Evolutionary conservation across 176 grass and related monocot species (phyloP), one percentile per base, ranked within the genome.

Genomic region (Miscanthus lutarioriparius): DNA sequence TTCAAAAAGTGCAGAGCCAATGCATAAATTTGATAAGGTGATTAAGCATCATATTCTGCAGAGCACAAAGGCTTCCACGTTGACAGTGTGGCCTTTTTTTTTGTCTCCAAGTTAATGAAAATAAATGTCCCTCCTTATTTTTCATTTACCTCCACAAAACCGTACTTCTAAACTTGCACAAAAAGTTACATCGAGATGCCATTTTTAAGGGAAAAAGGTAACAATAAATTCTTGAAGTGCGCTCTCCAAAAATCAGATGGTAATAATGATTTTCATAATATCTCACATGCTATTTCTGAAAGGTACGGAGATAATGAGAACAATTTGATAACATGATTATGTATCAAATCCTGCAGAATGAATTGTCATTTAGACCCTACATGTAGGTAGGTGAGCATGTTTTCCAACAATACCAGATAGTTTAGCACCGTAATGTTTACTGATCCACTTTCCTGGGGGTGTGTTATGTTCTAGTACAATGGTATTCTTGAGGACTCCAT

Each of bases 371-470:
- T 15, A 25, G 12, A 85, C 22, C 49, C 28, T 26, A 75, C 80
- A 22, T 54, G 53, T 58, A 58, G 19, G 7, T 68, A 53, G n/a
- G 32, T 4, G 23, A 70, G 1, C 28, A 76, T 59, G 10, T 66
- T 40, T 30, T 26, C 15, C 28, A 49, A 64, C 33, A 70, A 81
- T 40, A 56, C 72, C 64, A 74, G 17, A 86, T 59, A 49, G 45
- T 39, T 25, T 64, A 89, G 39, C 75, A 67, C 79, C 43, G 32
- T 67, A 79, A 73, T 83, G 4, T 76, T 83, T 25, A 81, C 2
- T 32, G 44, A 78, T n/a, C 39, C 64, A 83, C 64, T 73, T 72
- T 44, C 59, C 41, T 72, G 54, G 12, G 67, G 48, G 49, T 73
- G 17, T 43, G 32, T 67, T 65, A 32, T 88, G 80, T 51, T 48